Conservation (phyloP, 1,139 yeast genomes). For the Scheffersomyces titani region DNA sequence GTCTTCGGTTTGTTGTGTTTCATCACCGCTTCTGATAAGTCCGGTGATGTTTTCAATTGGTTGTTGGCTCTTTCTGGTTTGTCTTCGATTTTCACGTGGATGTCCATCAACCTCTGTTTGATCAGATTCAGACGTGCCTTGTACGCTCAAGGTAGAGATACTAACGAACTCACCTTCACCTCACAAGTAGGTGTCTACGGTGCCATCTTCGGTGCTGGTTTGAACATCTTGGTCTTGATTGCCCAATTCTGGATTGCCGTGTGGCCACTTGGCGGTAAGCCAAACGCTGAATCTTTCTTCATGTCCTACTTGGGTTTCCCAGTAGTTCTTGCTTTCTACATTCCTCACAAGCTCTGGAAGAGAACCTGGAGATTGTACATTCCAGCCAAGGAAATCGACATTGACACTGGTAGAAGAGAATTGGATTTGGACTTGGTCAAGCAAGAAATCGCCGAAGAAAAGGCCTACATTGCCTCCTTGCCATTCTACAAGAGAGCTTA, state of each 20-base stretch:
- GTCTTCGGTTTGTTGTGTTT: conserved; percentile 41
- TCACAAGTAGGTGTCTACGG: conserved; percentile 38
- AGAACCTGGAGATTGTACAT: conserved; percentile 43
- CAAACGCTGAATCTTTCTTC: conserved; percentile 47
- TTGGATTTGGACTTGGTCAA: conserved; percentile 52
- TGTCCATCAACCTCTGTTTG: conserved; percentile 35
- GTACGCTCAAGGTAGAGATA: conserved; percentile 30
- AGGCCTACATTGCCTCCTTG: conserved; percentile 31
- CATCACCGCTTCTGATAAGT: conserved; percentile 36
- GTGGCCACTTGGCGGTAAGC: conserved; percentile 37
- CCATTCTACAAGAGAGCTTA: conserved; percentile 33
- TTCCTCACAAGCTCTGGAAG: conserved; percentile 53
- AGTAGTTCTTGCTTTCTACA: conserved; percentile 48
- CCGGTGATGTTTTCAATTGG: conserved; percentile 37
- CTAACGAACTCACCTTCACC: conserved; percentile 32
- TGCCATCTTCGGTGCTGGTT: conserved; percentile 27
- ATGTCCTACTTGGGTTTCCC: conserved; percentile 55
- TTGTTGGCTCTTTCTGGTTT: conserved; percentile 39
- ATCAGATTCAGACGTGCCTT: conserved; percentile 39
- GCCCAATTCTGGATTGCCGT: conserved; percentile 48
- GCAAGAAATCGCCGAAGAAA: conserved; percentile 54
- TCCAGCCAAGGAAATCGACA: conserved; percentile 50
- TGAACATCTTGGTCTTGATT: conserved; percentile 32
- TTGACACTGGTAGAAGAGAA: conserved; percentile 56
- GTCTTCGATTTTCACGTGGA: conserved; percentile 40